Evolutionary conservation across 495 filamentous ascomycete genomes (phyloP), one percentile per base, ranked within the genome.

Genomic region (Neurospora sp.): DNA sequence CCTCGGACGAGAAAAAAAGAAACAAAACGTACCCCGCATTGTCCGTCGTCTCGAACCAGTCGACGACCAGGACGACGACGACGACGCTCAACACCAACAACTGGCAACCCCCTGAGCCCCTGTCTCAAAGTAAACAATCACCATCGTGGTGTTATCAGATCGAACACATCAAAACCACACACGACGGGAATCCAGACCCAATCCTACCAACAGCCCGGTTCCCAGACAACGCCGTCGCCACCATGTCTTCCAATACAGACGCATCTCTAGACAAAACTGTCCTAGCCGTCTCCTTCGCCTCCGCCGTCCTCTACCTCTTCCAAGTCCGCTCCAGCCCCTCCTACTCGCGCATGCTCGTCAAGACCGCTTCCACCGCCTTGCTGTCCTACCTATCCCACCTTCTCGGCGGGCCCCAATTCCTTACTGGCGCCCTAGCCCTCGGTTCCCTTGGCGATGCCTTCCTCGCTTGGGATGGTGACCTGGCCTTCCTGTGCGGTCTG

Each of bases 401-500:
- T 4, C 62, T 44, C 31, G 39, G 40, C 23, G 73, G 73, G 1
- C 74, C 77, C 1, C 31, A 39, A 23, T 73, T 73, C 1, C 59
- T 79, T 0, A 70, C 72, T 4, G 48, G 39, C 1, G 79, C 78
- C 10, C 73, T 81, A 35, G 77, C 72, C 9, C 70, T 78, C 48
- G 74, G 75, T 31, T 73, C 78, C 5, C 23, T 74, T 5, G 79
- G 79, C 39, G 79, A 81, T 37, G 73, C 74, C 31, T 79, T 79
- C 48, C 75, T 81, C 14, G 76, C 79, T 5, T 75, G 72, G 73
- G 74, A 79, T 48, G 74, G 73, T 59, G 79, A 79, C 16, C 37
- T 38, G 1, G 71, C 72, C 7, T 81, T 81, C 59, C 72, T 78
- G 14, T 54, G 44, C 37, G 79, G 79, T 4, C 75, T 81, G 7